A percentile compares a stretch with the other conserved stretches of the same genome.
Conservation (phyloP, 371 early-diverging fungal species). For the Mortierella sp. region DNA sequence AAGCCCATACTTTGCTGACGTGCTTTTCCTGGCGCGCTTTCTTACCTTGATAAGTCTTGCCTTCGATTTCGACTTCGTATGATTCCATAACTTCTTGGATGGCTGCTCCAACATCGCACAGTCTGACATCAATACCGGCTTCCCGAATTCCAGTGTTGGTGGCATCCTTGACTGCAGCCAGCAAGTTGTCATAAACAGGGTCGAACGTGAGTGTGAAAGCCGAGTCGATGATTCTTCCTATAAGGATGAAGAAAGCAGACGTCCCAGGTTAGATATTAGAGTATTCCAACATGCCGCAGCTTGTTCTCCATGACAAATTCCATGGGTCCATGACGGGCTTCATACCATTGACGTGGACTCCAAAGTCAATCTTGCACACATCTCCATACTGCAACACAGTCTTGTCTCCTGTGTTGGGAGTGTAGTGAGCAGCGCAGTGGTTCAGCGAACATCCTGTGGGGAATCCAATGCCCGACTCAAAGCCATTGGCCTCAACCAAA, state of each 20-base stretch:
- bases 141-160: slow-evolving; percentile 97
- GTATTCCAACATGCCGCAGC: not conserved
- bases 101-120: slow-evolving; percentile 98
- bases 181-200: slow-evolving; percentile 88
- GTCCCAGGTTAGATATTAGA: not conserved
- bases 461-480: slow-evolving; percentile 96
- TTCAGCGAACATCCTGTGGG: slow-evolving; percentile 99
- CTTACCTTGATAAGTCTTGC: slow-evolving; percentile 88
- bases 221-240: slow-evolving; percentile 95
- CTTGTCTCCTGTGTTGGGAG: slow-evolving; percentile 97
- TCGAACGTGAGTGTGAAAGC: slow-evolving; percentile 99
- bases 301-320: too few relatives aligned
- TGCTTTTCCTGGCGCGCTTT: too few relatives aligned
- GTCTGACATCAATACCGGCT: slow-evolving; percentile 97
- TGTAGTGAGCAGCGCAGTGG: slow-evolving; percentile 99
- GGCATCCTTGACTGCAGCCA: slow-evolving; percentile 96
- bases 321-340: too few relatives aligned
- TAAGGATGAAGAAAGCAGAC: not conserved
- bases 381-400: slow-evolving; percentile 93
- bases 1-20: too few relatives aligned
- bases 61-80: slow-evolving; percentile 97
- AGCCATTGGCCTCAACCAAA: slow-evolving; percentile 90
- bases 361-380: slow-evolving; percentile 99
- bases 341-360: slow-evolving; percentile 95
- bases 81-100: slow-evolving; percentile 99